phyloP scores from a whole-genome alignment of 2,329 filamentous ascomycete species.

The Aspergillus candidus region DNA sequence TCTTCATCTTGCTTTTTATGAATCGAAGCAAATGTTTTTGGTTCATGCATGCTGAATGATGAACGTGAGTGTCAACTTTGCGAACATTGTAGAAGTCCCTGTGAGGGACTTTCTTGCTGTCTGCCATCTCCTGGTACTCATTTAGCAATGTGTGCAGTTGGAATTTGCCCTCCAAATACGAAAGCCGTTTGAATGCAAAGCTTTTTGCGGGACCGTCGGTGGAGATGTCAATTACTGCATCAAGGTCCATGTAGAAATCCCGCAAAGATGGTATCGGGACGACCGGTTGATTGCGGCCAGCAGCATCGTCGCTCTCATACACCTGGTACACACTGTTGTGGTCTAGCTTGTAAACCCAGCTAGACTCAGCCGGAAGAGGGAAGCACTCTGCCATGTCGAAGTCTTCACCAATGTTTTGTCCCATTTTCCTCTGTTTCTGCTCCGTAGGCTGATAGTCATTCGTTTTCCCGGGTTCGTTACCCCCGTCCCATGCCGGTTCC shows the following conservation, averaged over 20 bases:
- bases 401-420: slow-evolving; percentile 84
- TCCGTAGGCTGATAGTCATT: slow-evolving; percentile 40
- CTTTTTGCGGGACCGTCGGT: slow-evolving; percentile 95
- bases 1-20: slow-evolving; percentile 99
- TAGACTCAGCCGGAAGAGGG: slow-evolving; percentile 64
- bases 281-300: slow-evolving; percentile 60
- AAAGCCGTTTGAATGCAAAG: slow-evolving; percentile 88
- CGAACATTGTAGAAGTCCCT: slow-evolving; percentile 98
- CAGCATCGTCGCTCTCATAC: slow-evolving; percentile 63
- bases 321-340: slow-evolving; percentile 87
- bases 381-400: slow-evolving; percentile 75
- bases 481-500: slow-evolving; percentile 78
- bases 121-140: slow-evolving; percentile 95
- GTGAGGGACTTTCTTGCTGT: slow-evolving; percentile 95
- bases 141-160: slow-evolving; percentile 90
- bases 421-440: slow-evolving; percentile 69
- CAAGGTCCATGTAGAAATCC: slow-evolving; percentile 93
- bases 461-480: slow-evolving; percentile 38
- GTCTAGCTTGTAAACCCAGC: slow-evolving; percentile 73
- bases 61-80: slow-evolving; percentile 98
- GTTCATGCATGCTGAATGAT: slow-evolving; percentile 99
- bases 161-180: slow-evolving; percentile 95
- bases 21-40: slow-evolving; percentile 97
- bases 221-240: slow-evolving; percentile 78
- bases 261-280: slow-evolving; percentile 83